Percentiles rank a stretch among this genome's conserved stretches.
phyloP scores from a whole-genome alignment of 176 grass and related monocot species.

The Oryza glumipatula region DNA sequence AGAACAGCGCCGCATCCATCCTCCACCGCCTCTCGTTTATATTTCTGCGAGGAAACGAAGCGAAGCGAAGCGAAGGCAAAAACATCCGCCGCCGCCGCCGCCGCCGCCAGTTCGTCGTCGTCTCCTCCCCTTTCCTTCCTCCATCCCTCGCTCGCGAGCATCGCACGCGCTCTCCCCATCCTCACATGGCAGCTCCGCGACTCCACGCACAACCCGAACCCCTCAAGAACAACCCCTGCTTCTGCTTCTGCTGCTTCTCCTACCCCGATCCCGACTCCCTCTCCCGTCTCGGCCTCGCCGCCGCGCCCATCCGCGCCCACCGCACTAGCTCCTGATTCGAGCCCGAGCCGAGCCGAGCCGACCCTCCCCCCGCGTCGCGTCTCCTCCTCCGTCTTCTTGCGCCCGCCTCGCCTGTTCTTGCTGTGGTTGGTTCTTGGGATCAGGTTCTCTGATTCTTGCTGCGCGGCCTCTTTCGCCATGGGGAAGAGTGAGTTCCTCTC shows the following conservation, averaged over 20 bases:
- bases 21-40: constrained; percentile 48
- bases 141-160: neutral
- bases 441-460: no score
- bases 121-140: constrained; percentile 7
- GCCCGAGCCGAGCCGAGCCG: no score
- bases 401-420: neutral
- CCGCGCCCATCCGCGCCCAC: constrained; percentile 30
- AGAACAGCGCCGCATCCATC: no score
- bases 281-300: constrained; percentile 27
- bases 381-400: neutral
- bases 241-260: constrained; percentile 47
- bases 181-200: constrained; percentile 60
- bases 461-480: constrained; percentile 35
- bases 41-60: neutral
- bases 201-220: constrained; percentile 42
- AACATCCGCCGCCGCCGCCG: neutral
- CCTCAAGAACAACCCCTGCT: constrained; percentile 45
- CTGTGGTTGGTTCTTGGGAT: no score
- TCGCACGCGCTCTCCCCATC: constrained; percentile 13
- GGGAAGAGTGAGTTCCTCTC: constrained; percentile 49
- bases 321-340: constrained; percentile 58
- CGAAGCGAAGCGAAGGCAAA: neutral
- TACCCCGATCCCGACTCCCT: constrained; percentile 32
- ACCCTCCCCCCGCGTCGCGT: neutral
- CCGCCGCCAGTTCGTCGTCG: neutral